Base-by-base conservation (phyloP, 768 basidiomycete genomes). In the Hemileccinum impolitum region DNA sequence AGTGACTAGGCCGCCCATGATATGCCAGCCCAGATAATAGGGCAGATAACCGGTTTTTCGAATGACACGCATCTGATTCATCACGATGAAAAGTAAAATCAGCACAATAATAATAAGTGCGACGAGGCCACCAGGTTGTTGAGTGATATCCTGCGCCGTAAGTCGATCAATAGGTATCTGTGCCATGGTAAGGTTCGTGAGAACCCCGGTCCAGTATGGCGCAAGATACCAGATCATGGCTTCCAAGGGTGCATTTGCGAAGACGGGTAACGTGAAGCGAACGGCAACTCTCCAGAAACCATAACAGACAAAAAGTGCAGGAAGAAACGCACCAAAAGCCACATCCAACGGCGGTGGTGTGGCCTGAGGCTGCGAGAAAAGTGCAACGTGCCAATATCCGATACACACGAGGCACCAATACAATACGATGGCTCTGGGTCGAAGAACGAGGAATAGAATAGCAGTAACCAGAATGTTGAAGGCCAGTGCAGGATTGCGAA, bases 1-100 rank as follows among this genome's bases (percentile, higher is more conserved):
- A 19, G 77, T 61, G n/a, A 84, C 74, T 14, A 88, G 65, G 1
- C 82, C 89, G 13, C 86, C 87, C 26, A 74, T 60, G 32, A 79
- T 68, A 61, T 87, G 88, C 87, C 90, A 91, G 6, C 74, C 75
- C 28, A 84, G 61, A 62, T 94, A 94, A 60, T 81, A 77, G 5
- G 83, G 82, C 12, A 94, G 69, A 83, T 87, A 90, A 1, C 91
- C 90, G 0, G 88, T 91, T 66, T 87, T 87, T 43, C 90, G 79
- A 49, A 92, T 84, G 46, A 91, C 80, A n/a, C 87, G 77, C 3
- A 85, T 60, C 70, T 94, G 92, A 61, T 92, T 92, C 31, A 85
- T 58, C 30, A 78, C 80, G 40, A 87, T 62, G 21, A 79, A 61
- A 7, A 79, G 65, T 12, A 91, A 64, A 51, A 87, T 70, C 12